phyloP scores from a whole-genome alignment of 2,329 filamentous ascomycete genomes.

The Daldinia sp. region DNA sequence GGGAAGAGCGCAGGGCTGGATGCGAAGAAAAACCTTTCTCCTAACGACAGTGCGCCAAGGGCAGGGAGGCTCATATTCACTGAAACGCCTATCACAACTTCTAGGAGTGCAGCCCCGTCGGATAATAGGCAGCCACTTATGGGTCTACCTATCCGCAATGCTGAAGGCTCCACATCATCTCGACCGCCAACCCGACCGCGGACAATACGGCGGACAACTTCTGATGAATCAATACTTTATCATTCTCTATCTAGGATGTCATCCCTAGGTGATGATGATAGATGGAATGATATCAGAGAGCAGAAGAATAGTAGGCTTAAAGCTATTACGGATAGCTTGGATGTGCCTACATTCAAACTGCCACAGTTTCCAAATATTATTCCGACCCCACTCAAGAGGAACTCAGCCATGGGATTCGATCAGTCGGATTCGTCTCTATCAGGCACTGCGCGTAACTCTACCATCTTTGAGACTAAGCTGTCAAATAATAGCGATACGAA shows the following conservation, averaged over 20 bases:
- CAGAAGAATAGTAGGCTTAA: conserved; percentile 91
- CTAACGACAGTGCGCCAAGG: conserved; percentile 38
- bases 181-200: conserved; percentile 49
- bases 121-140: conserved; percentile 27
- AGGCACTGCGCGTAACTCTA: conserved; percentile 34
- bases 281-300: conserved; percentile 82
- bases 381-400: conserved; percentile 50
- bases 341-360: conserved; percentile 81
- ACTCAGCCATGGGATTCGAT: conserved; percentile 45
- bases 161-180: conserved; percentile 31
- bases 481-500: conserved; percentile 46
- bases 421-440: conserved; percentile 39
- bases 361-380: conserved; percentile 71
- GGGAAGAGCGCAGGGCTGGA: conserved; percentile 44
- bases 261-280: conserved; percentile 84
- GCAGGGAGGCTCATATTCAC: conserved; percentile 35
- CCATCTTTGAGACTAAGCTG: conserved; percentile 32
- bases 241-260: conserved; percentile 82
- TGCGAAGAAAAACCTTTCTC: conserved; percentile 40
- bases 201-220: conserved; percentile 71
- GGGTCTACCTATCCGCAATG: conserved; percentile 19
- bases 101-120: conserved; percentile 26
- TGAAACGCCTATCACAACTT: conserved; percentile 13
- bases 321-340: conserved; percentile 89
- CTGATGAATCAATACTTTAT: conserved; percentile 83